Conservation (phyloP, 1,284 basidiomycete species). For the Singerocomus inundabilis region DNA sequence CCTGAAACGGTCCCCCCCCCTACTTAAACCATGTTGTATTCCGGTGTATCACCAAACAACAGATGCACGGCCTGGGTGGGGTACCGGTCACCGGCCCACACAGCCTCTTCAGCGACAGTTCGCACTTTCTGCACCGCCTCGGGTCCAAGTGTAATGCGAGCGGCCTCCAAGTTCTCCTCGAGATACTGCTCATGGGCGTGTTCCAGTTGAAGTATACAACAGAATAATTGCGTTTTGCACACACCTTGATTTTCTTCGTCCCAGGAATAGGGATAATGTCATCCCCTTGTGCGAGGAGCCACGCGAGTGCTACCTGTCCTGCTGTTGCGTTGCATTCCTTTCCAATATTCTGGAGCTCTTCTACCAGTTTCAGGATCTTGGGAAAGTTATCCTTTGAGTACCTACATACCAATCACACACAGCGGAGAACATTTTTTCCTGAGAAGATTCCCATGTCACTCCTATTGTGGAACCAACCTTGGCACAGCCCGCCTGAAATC, state of each 20-base stretch:
- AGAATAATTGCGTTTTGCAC: background rate
- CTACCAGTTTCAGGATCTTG: conserved; percentile 41
- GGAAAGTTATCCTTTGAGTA: conserved; percentile 40
- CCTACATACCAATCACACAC: conserved; percentile 5
- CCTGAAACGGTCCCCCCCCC: no score
- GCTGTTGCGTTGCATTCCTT: conserved; percentile 35
- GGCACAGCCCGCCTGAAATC: no score
- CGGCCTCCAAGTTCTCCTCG: conserved; percentile 40
- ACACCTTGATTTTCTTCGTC: conserved; percentile 31
- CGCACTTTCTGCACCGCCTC: conserved; percentile 38
- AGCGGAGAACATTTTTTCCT: background rate
- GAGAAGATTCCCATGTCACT: background rate
- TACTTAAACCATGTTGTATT: no score
- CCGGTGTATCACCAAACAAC: conserved; percentile 21
- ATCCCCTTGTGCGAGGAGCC: conserved; percentile 42
- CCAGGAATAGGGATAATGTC: conserved; percentile 38
- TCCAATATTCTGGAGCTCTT: conserved; percentile 36
- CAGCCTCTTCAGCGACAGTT: conserved; percentile 26
- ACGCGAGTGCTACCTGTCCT: conserved; percentile 47
- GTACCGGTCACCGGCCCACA: conserved; percentile 24
- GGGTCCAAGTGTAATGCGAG: conserved; percentile 29
- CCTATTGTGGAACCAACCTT: conserved; percentile 1
- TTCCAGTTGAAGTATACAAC: background rate
- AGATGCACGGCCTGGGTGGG: background rate
- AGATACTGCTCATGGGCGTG: conserved; percentile 33